A percentile compares a stretch with the other conserved stretches of the same genome.
phyloP scores from a whole-genome alignment of 345 rosid genomes.

The Alliaria petiolata region DNA sequence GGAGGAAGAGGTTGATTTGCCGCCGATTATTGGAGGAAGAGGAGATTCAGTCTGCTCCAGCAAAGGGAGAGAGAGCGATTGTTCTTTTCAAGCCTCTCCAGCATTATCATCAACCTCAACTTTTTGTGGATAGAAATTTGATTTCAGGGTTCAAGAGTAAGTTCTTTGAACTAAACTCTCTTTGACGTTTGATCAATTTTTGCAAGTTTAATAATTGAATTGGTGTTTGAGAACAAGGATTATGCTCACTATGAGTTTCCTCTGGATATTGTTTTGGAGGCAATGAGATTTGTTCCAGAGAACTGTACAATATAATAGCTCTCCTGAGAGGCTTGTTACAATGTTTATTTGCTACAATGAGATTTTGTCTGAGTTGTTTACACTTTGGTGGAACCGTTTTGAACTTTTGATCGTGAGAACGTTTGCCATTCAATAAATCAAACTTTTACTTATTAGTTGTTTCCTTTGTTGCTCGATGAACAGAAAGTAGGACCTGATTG shows the following conservation, averaged over 20 bases:
- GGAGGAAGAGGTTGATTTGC: constrained; percentile 60
- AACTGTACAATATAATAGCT: no score
- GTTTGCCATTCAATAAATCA: neutral
- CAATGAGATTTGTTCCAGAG: no score
- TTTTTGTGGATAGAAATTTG: constrained; percentile 39
- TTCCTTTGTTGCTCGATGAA: neutral
- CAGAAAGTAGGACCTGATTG: neutral
- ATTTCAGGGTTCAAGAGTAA: constrained; percentile 57
- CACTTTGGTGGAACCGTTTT: no score
- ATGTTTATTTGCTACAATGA: no score
- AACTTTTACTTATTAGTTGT: no score
- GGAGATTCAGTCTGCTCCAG: constrained; percentile 23
- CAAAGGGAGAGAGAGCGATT: constrained; percentile 60
- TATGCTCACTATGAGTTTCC: no score
- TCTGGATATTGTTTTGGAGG: no score
- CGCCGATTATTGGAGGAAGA: constrained; percentile 68
- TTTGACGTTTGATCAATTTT: neutral
- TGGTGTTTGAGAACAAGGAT: no score
- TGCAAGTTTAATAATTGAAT: no score
- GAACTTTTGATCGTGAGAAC: no score
- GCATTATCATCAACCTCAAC: constrained; percentile 20
- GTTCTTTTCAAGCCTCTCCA: constrained; percentile 51
- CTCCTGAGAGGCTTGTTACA: no score
- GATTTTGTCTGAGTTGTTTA: neutral
- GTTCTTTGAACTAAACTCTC: neutral